Conservation (phyloP, 345 rosid genomes). For the Erucastrum elatum region DNA sequence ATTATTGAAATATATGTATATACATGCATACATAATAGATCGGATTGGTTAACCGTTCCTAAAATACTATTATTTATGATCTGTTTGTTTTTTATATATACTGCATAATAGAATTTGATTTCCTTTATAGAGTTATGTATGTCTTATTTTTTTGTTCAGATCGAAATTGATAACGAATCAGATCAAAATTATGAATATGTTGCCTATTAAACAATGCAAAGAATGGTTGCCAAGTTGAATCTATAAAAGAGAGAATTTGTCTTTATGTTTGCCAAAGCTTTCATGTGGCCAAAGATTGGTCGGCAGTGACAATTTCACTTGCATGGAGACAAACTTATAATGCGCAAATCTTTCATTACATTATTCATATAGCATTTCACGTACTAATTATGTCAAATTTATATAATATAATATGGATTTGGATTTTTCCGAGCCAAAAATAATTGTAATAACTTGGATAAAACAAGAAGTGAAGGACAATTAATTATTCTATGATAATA, state of each 20-base stretch:
- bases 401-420: constrained; percentile 17
- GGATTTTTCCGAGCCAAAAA: not conserved
- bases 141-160: not conserved
- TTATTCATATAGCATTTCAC: constrained; percentile 13
- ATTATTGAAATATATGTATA: not conserved
- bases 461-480: constrained; percentile 17
- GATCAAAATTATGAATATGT: not conserved
- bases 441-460: not conserved
- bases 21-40: not conserved
- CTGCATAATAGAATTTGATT: not conserved
- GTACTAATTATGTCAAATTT: constrained; percentile 10
- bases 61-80: too few relatives aligned
- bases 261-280: constrained; percentile 31
- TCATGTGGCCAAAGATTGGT: constrained; percentile 34
- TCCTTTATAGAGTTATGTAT: not conserved
- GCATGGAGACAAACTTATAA: constrained; percentile 29
- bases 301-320: constrained; percentile 27
- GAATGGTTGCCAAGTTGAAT: constrained; percentile 15
- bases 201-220: constrained; percentile 14
- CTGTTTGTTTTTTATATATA: too few relatives aligned
- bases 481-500: constrained; percentile 29
- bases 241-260: constrained; percentile 39
- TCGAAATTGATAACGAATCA: not conserved
- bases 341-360: constrained; percentile 7
- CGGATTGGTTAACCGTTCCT: not conserved